Percentiles rank a stretch among this genome's conserved stretches.
Evolutionary conservation across 1,284 basidiomycete species (phyloP).

Genomic region (Naganishia liquefaciens): DNA sequence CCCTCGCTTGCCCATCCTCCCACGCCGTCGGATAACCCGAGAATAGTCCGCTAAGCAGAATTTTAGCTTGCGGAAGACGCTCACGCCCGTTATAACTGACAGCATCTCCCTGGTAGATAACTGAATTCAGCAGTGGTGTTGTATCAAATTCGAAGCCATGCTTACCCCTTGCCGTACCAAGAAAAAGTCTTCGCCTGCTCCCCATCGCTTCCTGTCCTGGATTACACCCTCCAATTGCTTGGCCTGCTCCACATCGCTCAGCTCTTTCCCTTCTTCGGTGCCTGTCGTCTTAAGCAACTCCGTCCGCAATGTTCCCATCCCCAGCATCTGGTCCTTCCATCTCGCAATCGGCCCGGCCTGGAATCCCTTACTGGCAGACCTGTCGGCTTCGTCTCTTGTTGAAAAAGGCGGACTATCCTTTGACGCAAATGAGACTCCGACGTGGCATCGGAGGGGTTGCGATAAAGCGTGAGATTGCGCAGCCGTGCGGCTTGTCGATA

Average conservation of each 20-base stretch:
- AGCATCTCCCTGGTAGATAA: conserved; percentile 3
- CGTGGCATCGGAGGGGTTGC: conserved; percentile 42
- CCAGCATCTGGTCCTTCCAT: conserved; percentile 33
- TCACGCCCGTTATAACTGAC: too few relatives aligned
- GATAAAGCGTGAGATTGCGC: conserved; percentile 4
- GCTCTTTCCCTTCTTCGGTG: conserved; percentile 12
- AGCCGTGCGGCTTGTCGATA: conserved; percentile 1
- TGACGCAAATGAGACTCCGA: conserved; percentile 51
- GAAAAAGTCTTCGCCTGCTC: conserved; percentile 40
- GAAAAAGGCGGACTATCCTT: conserved; percentile 53
- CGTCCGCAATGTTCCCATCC: conserved; percentile 23
- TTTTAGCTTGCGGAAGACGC: background rate
- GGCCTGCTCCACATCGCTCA: conserved; percentile 22
- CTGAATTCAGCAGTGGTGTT: background rate
- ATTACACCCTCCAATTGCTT: conserved; percentile 10
- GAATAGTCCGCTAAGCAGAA: conserved; percentile 41
- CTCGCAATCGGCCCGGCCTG: conserved; percentile 29
- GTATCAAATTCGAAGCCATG: background rate
- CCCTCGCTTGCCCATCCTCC: conserved; percentile 60
- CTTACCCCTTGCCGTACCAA: conserved; percentile 34
- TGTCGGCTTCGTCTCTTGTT: conserved; percentile 24
- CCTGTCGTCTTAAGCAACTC: conserved; percentile 29
- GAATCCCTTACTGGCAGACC: conserved; percentile 24
- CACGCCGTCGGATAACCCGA: conserved; percentile 60
- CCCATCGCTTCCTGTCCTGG: conserved; percentile 30